Conservation (phyloP, 2,329 filamentous ascomycete species). For the Paraconiothyrium brasiliense region DNA sequence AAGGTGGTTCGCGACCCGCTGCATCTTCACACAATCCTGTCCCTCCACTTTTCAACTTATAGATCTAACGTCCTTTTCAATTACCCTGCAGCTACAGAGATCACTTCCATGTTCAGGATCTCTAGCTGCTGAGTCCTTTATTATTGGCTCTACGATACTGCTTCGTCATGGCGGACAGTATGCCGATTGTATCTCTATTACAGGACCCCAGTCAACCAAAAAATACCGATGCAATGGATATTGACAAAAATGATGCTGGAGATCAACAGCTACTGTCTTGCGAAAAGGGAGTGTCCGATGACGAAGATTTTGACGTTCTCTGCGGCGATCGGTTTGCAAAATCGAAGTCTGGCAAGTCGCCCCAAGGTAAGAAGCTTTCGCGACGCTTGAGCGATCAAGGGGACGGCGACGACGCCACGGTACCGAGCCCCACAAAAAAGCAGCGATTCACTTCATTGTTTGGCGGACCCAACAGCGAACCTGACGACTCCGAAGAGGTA, state of each 20-base stretch:
- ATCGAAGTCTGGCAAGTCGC: neutral
- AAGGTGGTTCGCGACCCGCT: too few relatives aligned
- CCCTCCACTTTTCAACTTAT: too few relatives aligned
- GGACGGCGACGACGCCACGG: neutral
- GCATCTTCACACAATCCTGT: too few relatives aligned
- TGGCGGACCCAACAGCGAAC: neutral
- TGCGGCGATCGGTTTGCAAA: neutral
- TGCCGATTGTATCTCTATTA: neutral
- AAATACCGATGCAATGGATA: neutral
- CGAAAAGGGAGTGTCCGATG: neutral
- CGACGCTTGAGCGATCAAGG: neutral
- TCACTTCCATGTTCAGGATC: too few relatives aligned
- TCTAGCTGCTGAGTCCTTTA: too few relatives aligned
- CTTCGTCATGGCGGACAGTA: neutral
- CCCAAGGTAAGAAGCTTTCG: neutral
- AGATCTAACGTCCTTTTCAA: too few relatives aligned
- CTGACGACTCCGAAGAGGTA: neutral
- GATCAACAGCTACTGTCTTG: neutral
- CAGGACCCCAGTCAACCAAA: neutral
- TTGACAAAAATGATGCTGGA: neutral
- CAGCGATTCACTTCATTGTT: neutral
- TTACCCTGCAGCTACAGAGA: too few relatives aligned
- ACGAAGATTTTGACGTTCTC: neutral
- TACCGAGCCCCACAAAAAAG: neutral
- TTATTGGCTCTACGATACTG: too few relatives aligned